A percentile compares a stretch with the other conserved stretches of the same genome.
phyloP scores from a whole-genome alignment of 352 stramenopile species.

The Globisporangium ultimum region DNA sequence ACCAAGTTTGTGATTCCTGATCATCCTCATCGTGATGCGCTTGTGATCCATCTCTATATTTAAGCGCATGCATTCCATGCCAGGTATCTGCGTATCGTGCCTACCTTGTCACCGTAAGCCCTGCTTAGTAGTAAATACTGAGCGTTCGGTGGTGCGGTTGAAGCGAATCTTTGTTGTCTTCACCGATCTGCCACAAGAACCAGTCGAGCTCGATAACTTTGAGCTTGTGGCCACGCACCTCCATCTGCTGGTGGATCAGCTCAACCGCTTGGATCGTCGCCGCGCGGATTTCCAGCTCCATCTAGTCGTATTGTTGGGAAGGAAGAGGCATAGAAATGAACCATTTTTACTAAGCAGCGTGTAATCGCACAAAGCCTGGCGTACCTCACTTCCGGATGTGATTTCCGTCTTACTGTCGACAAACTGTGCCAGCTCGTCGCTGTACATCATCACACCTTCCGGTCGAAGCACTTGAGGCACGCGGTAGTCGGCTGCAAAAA shows the following conservation, averaged over 20 bases:
- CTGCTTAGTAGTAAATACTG: constrained; percentile 79
- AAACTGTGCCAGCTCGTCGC: constrained; percentile 31
- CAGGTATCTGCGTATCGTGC: not conserved
- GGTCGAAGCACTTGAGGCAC: constrained; percentile 78
- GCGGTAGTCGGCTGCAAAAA: constrained; percentile 73
- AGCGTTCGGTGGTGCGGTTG: constrained; percentile 79
- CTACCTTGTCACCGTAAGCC: not conserved
- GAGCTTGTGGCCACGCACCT: constrained; percentile 27
- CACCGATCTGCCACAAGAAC: constrained; percentile 85
- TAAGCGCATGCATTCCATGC: no score
- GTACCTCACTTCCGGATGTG: constrained; percentile 57
- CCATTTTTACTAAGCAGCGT: not conserved
- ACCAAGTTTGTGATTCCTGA: no score
- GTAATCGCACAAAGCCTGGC: not conserved
- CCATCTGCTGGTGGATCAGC: constrained; percentile 42
- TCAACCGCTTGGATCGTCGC: constrained; percentile 85
- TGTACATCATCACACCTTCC: constrained; percentile 72
- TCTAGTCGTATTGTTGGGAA: constrained; percentile 20
- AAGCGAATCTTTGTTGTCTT: constrained; percentile 72
- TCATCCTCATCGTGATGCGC: no score
- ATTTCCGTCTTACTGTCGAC: constrained; percentile 62
- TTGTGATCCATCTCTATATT: no score
- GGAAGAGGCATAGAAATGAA: not conserved
- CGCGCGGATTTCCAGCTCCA: constrained; percentile 83
- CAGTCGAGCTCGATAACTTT: constrained; percentile 86